phyloP scores from a whole-genome alignment of 768 basidiomycete genomes.

The Pleurotus salmoneostramineus region DNA sequence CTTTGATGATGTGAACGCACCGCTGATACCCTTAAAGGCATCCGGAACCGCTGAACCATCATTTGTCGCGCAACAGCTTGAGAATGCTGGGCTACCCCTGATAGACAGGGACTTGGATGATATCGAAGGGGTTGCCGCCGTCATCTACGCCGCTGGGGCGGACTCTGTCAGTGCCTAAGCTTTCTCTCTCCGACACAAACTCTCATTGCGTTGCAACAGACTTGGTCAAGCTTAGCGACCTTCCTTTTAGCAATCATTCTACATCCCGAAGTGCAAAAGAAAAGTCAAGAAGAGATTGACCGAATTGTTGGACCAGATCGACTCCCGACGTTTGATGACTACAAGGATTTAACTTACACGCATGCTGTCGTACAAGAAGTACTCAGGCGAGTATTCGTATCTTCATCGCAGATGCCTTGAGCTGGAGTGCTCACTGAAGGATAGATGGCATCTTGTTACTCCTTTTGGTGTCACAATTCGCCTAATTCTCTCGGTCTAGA shows the following conservation, averaged over 20 bases:
- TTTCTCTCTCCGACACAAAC: not conserved
- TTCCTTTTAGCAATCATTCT: constrained; percentile 24
- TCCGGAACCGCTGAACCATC: not conserved
- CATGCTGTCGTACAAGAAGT: constrained; percentile 20
- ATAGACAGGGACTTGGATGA: not conserved
- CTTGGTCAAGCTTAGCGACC: not conserved
- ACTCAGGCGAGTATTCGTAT: not conserved
- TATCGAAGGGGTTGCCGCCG: not conserved
- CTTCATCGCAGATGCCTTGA: not conserved
- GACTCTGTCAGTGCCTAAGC: not conserved
- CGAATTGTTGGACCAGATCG: constrained; percentile 20
- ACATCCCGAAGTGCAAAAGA: constrained; percentile 22
- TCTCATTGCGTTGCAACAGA: not conserved
- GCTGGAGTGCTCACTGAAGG: not conserved
- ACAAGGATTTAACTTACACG: constrained; percentile 16
- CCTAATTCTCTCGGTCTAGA: not conserved
- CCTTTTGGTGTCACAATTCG: constrained; percentile 7
- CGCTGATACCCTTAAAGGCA: not conserved
- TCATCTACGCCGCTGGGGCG: constrained; percentile 2
- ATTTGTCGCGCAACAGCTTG: not conserved
- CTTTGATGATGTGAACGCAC: not conserved
- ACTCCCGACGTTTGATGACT: constrained; percentile 19
- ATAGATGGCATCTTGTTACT: constrained; percentile 1
- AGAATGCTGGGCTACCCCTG: not conserved
- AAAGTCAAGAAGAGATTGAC: constrained; percentile 24